A percentile compares a stretch with the other conserved stretches of the same genome.
Evolutionary conservation across 768 basidiomycete genomes (phyloP).

Genomic region (Mrakia gelida): DNA sequence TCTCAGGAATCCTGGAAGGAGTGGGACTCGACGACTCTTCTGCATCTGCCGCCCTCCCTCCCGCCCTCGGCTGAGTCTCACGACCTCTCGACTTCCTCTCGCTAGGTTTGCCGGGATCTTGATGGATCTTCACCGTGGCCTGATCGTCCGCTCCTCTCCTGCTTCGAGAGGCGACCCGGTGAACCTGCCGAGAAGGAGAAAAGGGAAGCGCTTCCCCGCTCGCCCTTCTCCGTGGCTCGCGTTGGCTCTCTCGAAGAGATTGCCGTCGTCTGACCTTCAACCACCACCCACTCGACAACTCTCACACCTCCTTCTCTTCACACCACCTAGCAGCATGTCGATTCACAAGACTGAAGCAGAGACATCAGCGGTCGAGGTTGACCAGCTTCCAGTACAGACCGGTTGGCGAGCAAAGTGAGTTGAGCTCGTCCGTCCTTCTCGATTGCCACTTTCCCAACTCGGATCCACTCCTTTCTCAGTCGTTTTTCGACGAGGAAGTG

Average conservation of each 20-base stretch:
- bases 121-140: background rate
- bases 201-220: background rate
- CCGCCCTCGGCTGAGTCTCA: background rate
- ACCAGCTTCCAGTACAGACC: background rate
- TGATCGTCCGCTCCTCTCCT: background rate
- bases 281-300: background rate
- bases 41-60: background rate
- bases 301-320: background rate
- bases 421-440: background rate
- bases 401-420: background rate
- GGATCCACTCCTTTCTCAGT: background rate
- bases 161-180: background rate
- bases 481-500: too few relatives aligned
- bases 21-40: background rate
- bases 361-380: background rate
- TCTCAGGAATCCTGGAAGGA: background rate
- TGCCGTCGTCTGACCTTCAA: background rate
- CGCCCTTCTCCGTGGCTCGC: too few relatives aligned
- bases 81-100: background rate
- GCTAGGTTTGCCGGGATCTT: background rate
- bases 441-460: too few relatives aligned
- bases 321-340: background rate
- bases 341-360: background rate
- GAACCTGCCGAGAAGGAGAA: background rate
- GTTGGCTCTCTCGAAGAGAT: too few relatives aligned